Evolutionary conservation across 257 asterid species (phyloP).

Genomic region (Nicotiana tabacum): DNA sequence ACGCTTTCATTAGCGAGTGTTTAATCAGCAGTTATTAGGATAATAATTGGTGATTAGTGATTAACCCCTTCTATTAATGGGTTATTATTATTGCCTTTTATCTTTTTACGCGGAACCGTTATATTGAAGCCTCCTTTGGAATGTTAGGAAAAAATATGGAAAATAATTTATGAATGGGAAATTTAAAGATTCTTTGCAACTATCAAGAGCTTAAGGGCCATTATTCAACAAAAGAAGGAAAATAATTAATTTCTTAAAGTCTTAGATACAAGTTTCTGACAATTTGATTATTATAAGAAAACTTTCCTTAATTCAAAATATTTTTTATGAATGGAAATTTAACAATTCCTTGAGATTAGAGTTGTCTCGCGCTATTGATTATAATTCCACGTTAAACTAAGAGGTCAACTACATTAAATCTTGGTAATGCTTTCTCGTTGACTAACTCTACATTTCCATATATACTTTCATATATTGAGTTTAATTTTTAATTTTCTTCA

Average conservation of each 20-base stretch:
- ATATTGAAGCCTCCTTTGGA: too few species aligned
- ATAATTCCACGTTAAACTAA: background rate
- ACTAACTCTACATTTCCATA: too few species aligned
- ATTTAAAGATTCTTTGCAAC: background rate
- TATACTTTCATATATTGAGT: too few species aligned
- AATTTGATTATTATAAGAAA: background rate
- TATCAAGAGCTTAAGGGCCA: background rate
- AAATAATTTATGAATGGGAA: background rate
- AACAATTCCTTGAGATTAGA: background rate
- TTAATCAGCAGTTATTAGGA: background rate
- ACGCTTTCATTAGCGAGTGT: conserved; percentile 14
- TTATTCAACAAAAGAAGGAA: background rate
- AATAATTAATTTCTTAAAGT: background rate
- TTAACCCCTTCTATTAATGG: background rate
- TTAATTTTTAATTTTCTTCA: background rate
- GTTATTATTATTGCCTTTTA: background rate
- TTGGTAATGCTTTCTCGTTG: background rate
- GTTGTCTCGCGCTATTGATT: background rate
- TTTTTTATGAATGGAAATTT: background rate
- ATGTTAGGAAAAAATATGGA: background rate
- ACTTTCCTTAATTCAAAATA: background rate
- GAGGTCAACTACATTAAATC: background rate
- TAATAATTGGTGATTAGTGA: background rate
- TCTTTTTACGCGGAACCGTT: background rate
- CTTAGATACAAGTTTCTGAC: conserved; percentile 3